Base-by-base conservation (phyloP, 495 filamentous ascomycete species). In the Chlorociboria aeruginascens region DNA sequence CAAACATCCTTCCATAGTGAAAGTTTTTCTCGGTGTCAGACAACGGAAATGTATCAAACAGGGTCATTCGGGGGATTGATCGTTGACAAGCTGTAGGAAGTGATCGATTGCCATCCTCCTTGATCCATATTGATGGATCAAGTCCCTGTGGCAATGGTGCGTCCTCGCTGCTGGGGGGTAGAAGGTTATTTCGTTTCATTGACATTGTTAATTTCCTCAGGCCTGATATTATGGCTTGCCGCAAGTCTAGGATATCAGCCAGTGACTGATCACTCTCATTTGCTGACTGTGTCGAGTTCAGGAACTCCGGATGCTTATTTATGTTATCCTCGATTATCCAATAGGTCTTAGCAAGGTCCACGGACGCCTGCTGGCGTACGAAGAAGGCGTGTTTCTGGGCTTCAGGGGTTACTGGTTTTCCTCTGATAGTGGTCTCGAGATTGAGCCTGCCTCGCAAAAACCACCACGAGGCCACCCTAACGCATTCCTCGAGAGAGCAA, bases 401-500 rank as follows among this genome's bases (percentile, higher is more conserved):
- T 46, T 68, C 59, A 1, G 76, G 62, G 29, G 63, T 69, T 1
- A 70, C 57, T 8, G 80, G 73, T 25, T 51, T 29, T 32, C 75
- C 73, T 46, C 85, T 74, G 39, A 88, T 79, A 46, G 79, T 71
- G 8, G 64, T 66, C 64, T 95, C 88, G 40, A 94, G 66, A 6
- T 76, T 72, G 39, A 77, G 72, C 53, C 86, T 78, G 44, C 86
- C 89, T 32, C 73, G 78, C 49, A 93, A 57, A 56, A 94, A 94
- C 89, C 89, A 95, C 89, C 89, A 95, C 2, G 83, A 61, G 13
- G 77, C 78, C 38, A 77, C 81, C 49, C 81, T 68, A 10, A 84
- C 69, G 69, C 89, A 79, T 56, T 87, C 76, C 14, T 74, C 64
- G 2, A 76, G 69, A 7, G 71, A 71, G 9, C 73, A 78, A 45